Conservation (phyloP, 495 filamentous ascomycete species). For the Astrocystis sublimbata region DNA sequence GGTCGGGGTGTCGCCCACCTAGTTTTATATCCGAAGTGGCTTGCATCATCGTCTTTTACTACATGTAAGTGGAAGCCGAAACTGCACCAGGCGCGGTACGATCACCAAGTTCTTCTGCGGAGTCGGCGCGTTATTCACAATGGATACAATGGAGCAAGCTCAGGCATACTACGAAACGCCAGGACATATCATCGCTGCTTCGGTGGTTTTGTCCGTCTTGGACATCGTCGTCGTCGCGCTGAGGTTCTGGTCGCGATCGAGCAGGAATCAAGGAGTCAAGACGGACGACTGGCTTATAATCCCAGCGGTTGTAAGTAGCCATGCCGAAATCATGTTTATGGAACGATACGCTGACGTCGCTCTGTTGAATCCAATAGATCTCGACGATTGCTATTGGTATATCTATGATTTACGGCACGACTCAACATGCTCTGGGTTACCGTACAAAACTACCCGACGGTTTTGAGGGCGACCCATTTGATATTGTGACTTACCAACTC, state of each 20-base stretch:
- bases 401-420: slow-evolving; percentile 7
- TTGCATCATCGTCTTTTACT: too few relatives aligned
- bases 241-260: slow-evolving; percentile 24
- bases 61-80: too few relatives aligned
- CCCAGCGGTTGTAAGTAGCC: slow-evolving; percentile 27
- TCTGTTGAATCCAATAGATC: not conserved
- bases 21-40: too few relatives aligned
- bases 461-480: slow-evolving; percentile 10
- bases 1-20: too few relatives aligned
- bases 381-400: slow-evolving; percentile 14
- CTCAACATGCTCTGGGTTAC: slow-evolving; percentile 9
- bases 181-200: not conserved
- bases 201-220: not conserved
- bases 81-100: too few relatives aligned
- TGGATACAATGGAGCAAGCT: not conserved
- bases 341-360: too few relatives aligned
- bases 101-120: too few relatives aligned
- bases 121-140: too few relatives aligned
- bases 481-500: slow-evolving; percentile 12
- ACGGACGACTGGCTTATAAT: slow-evolving; percentile 36
- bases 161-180: not conserved
- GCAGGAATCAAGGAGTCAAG: slow-evolving; percentile 22
- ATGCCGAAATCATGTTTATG: too few relatives aligned
- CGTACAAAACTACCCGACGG: slow-evolving; percentile 10
- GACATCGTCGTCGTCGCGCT: slow-evolving; percentile 19